These are phyloP conservation scores for Phialophora tarda DNA, from an alignment of 2,329 filamentous ascomycete species.

Conservation along the genomic window DNA sequence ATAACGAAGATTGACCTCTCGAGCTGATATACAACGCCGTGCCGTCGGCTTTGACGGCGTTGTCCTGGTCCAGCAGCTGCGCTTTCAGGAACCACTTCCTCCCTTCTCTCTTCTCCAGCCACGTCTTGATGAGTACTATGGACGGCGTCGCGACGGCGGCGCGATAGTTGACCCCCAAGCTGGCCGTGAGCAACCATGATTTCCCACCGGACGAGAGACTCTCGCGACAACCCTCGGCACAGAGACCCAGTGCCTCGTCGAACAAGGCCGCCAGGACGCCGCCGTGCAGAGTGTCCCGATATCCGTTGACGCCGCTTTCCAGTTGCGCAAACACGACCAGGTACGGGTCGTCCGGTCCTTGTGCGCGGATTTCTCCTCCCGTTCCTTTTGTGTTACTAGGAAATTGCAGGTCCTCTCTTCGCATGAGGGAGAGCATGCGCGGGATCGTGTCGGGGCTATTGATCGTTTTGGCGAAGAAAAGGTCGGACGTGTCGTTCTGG, in stretches of 20 bases:
- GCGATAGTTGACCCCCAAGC: slow-evolving; percentile 26
- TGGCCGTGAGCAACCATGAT: slow-evolving; percentile 25
- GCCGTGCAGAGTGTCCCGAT: background rate
- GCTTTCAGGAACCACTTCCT: slow-evolving; percentile 39
- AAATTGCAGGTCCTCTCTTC: slow-evolving; percentile 12
- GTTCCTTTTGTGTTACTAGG: background rate
- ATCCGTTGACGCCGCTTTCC: slow-evolving; percentile 3
- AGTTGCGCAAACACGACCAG: slow-evolving; percentile 34
- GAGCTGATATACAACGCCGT: slow-evolving; percentile 8
- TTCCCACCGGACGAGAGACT: slow-evolving; percentile 17
- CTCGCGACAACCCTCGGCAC: slow-evolving; percentile 25
- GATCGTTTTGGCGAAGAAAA: slow-evolving; percentile 36
- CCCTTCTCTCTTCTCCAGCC: slow-evolving; percentile 29
- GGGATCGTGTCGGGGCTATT: slow-evolving; percentile 36
- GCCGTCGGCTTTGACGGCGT: background rate
- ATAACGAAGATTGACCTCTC: background rate
- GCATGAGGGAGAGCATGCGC: slow-evolving; percentile 30
- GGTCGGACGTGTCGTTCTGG: slow-evolving; percentile 29
- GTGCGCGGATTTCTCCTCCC: background rate
- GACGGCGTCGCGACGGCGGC: slow-evolving; percentile 27
- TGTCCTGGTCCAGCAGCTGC: slow-evolving; percentile 1
- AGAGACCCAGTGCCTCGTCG: slow-evolving; percentile 35
- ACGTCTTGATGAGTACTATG: slow-evolving; percentile 28
- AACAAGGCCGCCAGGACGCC: slow-evolving; percentile 37
- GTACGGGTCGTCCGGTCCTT: slow-evolving; percentile 16